These are phyloP conservation scores for Chrysoporthe deuterocubensis DNA, from an alignment of 2,329 filamentous ascomycete species.

Conservation along the genomic window DNA sequence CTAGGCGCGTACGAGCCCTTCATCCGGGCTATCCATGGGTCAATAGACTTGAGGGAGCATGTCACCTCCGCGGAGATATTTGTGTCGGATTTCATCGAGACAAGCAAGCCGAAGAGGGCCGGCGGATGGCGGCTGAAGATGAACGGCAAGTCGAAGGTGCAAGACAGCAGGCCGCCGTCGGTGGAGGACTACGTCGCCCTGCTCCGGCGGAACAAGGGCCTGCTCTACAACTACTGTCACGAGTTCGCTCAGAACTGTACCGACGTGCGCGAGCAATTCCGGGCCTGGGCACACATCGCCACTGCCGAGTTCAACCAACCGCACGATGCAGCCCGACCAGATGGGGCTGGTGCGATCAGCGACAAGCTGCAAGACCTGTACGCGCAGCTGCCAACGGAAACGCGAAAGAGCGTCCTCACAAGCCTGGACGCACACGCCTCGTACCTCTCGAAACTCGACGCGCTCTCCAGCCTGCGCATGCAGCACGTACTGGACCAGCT, in stretches of 20 bases:
- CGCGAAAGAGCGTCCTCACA: conserved; percentile 50
- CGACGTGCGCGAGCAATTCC: conserved; percentile 64
- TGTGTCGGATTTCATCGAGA: conserved; percentile 71
- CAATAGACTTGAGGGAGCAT: conserved; percentile 72
- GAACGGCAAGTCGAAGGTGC: conserved; percentile 39
- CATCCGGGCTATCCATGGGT: conserved; percentile 72
- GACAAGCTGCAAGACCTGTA: conserved; percentile 48
- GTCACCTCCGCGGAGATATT: conserved; percentile 70
- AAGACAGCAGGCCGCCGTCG: conserved; percentile 51
- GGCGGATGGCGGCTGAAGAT: conserved; percentile 45
- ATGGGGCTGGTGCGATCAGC: conserved; percentile 40
- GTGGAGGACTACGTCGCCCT: conserved; percentile 75
- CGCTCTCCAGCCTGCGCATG: conserved; percentile 53
- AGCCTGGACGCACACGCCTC: conserved; percentile 63
- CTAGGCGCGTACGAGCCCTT: conserved; percentile 75
- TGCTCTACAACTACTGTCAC: conserved; percentile 73
- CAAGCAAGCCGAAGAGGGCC: conserved; percentile 53
- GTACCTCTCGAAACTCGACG: conserved; percentile 62
- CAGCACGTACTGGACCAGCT: conserved; percentile 25
- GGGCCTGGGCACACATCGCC: conserved; percentile 62
- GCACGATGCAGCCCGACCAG: conserved; percentile 16
- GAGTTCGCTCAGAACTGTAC: conserved; percentile 70
- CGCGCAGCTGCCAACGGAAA: conserved; percentile 48
- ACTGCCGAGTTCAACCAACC: conserved; percentile 57
- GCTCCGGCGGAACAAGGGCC: conserved; percentile 64